phyloP scores from a whole-genome alignment of 169 alveolate species.

The Eimeria tenella region DNA sequence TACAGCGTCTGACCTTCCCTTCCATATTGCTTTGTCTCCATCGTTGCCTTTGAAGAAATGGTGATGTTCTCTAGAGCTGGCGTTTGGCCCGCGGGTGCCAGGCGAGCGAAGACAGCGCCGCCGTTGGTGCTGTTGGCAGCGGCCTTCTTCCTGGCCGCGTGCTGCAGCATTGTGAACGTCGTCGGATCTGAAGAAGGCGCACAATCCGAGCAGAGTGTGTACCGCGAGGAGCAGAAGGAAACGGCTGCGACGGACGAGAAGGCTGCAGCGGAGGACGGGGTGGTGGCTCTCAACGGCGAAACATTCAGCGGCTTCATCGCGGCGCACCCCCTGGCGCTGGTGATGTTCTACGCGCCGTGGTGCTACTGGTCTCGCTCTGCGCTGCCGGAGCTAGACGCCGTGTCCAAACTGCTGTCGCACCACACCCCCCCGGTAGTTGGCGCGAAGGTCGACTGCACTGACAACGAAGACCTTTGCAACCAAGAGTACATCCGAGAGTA shows the following conservation, averaged over 20 bases:
- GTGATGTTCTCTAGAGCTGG: conserved; percentile 15
- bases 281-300: conserved; percentile 16
- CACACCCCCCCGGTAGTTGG: conserved; percentile 76
- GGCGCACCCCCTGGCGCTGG: conserved; percentile 45
- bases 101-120: conserved; percentile 12
- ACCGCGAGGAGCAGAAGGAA: conserved; percentile 38
- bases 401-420: conserved; percentile 66
- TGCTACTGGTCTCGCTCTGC: conserved; percentile 79
- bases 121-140: conserved; percentile 1
- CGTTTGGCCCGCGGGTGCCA: conserved; percentile 8
- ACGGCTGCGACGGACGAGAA: conserved; percentile 28
- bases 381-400: conserved; percentile 73
- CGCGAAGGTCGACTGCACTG: conserved; percentile 74
- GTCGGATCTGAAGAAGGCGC: conserved; percentile 15
- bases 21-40: conserved; percentile 10
- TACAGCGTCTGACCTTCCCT: conserved; percentile 11
- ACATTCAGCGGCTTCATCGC: conserved; percentile 48
- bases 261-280: conserved; percentile 67
- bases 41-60: background rate
- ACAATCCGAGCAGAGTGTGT: conserved; percentile 25
- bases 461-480: conserved; percentile 70
- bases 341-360: conserved; percentile 81
- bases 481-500: conserved; percentile 74
- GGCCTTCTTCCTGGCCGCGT: background rate
- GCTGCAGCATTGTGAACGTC: background rate